Evolutionary conservation across 306 rosid species (phyloP).

Genomic region (Cucumis hystrix): DNA sequence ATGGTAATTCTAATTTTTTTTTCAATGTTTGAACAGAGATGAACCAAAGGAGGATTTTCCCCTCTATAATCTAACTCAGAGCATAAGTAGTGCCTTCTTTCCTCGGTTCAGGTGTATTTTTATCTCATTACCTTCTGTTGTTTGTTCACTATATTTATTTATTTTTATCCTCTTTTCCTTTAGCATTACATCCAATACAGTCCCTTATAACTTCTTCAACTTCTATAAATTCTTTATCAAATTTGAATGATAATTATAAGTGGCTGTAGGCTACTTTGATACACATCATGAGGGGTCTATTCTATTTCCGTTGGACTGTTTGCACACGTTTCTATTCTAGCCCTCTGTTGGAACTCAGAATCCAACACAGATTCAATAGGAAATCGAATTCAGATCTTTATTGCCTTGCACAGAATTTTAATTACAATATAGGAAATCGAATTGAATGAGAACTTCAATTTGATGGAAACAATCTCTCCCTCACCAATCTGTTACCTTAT

Average conservation of each 20-base stretch:
- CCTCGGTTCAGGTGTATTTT: conserved; percentile 65
- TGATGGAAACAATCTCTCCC: too few species aligned
- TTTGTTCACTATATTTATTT: background rate
- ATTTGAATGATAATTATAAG: background rate
- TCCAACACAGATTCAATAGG: too few species aligned
- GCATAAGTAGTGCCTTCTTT: conserved; percentile 58
- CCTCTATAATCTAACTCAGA: conserved; percentile 42
- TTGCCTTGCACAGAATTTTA: too few species aligned
- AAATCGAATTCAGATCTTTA: too few species aligned
- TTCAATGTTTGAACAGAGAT: conserved; percentile 24
- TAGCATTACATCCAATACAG: background rate
- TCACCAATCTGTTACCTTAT: too few species aligned
- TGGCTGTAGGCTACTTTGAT: background rate
- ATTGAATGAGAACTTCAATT: too few species aligned
- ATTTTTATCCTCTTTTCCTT: background rate
- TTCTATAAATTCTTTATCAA: background rate
- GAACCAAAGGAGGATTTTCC: conserved; percentile 25
- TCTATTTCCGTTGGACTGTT: background rate
- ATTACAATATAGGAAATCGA: too few species aligned
- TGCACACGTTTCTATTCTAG: background rate
- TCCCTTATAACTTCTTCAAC: background rate
- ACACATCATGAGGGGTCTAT: background rate
- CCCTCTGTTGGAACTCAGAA: background rate
- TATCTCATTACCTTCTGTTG: background rate
- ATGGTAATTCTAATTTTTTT: background rate